Conservation (phyloP, 1,139 yeast species). For the Neolecta irregularis region DNA sequence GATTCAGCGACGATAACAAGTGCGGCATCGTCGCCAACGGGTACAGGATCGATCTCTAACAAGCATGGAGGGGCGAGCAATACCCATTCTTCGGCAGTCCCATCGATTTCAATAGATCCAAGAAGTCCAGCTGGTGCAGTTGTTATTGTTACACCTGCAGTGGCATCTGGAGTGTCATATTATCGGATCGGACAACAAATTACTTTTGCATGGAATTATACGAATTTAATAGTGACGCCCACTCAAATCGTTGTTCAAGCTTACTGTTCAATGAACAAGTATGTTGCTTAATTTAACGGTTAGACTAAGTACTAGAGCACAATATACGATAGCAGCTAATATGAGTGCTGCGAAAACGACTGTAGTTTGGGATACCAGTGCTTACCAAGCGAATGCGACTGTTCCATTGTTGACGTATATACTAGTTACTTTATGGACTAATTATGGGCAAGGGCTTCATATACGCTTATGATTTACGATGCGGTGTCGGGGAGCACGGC, state of each 20-base stretch:
- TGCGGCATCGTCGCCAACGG: too few species aligned
- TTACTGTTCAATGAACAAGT: conserved; percentile 24
- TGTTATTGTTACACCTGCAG: conserved; percentile 24
- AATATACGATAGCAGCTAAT: too few species aligned
- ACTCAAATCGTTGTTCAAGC: conserved; percentile 26
- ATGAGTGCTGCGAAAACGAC: conserved; percentile 22
- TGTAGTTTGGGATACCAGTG: conserved; percentile 28
- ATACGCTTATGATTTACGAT: too few species aligned
- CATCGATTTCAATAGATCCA: not conserved
- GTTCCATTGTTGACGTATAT: conserved; percentile 23
- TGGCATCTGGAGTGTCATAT: conserved; percentile 24
- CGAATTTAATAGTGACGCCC: conserved; percentile 26
- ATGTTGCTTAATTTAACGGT: too few species aligned
- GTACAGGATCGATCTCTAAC: too few species aligned
- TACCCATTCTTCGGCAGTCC: not conserved
- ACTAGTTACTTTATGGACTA: too few species aligned
- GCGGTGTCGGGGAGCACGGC: too few species aligned
- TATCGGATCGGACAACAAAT: conserved; percentile 28
- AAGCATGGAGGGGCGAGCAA: too few species aligned
- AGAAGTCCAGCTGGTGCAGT: conserved; percentile 26
- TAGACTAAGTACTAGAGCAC: too few species aligned
- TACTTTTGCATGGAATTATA: conserved; percentile 29
- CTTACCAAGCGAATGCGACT: conserved; percentile 20
- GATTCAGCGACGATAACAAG: too few species aligned
- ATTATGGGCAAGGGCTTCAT: too few species aligned